These are phyloP conservation scores for Eucalyptus decipiens DNA, from an alignment of 345 rosid species.

Conservation along the genomic window DNA sequence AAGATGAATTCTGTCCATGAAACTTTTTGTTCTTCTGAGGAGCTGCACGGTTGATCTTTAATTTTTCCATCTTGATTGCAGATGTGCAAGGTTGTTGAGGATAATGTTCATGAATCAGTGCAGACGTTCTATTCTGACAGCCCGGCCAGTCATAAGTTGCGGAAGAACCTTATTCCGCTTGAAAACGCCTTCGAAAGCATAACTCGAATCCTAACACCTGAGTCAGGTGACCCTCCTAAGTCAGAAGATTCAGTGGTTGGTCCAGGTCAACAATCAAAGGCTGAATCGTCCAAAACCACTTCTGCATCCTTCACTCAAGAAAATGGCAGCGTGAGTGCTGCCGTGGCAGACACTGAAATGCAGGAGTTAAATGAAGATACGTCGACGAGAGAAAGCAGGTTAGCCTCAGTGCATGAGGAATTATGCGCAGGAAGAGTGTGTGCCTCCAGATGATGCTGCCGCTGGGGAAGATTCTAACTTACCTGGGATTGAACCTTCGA, in stretches of 20 bases:
- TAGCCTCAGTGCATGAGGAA: neutral
- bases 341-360: constrained; percentile 3
- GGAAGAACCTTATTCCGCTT: constrained; percentile 37
- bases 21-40: neutral
- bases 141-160: constrained; percentile 27
- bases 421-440: neutral
- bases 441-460: neutral
- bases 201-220: constrained; percentile 30
- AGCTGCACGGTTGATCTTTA: neutral
- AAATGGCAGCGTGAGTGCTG: neutral
- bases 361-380: neutral
- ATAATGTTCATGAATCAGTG: constrained; percentile 30
- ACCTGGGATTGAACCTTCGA: neutral
- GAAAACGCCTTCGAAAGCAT: constrained; percentile 29
- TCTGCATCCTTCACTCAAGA: neutral
- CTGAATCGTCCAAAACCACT: neutral
- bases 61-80: constrained; percentile 6
- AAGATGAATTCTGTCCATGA: neutral
- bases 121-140: constrained; percentile 9
- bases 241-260: neutral
- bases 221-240: neutral
- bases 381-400: neutral
- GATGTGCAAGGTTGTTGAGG: constrained; percentile 57
- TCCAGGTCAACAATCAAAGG: neutral
- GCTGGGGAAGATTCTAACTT: neutral